These are phyloP conservation scores for Cryptococcus depauperatus DNA, from an alignment of 1,284 basidiomycete genomes.

Conservation along the genomic window DNA sequence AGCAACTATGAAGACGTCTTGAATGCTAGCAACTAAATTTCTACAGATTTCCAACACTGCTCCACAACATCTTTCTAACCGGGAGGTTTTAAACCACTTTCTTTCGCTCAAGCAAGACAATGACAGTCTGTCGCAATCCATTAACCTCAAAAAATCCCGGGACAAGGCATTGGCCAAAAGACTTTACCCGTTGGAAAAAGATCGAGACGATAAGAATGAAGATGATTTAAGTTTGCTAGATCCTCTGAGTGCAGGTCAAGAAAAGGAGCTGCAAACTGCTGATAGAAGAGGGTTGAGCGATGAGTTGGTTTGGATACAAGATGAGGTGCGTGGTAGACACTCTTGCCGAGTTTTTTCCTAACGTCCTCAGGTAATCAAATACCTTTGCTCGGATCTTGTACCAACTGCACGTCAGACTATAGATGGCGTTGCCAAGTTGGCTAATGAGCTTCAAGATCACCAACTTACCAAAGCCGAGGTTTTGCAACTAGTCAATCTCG, in stretches of 20 bases:
- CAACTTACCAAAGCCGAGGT: constrained; percentile 83
- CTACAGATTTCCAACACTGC: constrained; percentile 65
- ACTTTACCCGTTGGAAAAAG: constrained; percentile 17
- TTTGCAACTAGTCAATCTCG: constrained; percentile 80
- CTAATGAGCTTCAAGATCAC: constrained; percentile 59
- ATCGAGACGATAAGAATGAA: constrained; percentile 10
- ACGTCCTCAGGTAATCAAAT: constrained; percentile 62
- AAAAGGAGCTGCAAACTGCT: constrained; percentile 46
- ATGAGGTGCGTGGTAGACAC: constrained; percentile 71
- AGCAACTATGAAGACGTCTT: too few species aligned
- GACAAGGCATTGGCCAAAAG: constrained; percentile 9
- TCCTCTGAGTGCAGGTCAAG: constrained; percentile 34
- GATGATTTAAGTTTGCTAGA: constrained; percentile 10
- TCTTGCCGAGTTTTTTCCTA: neutral
- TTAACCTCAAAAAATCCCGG: constrained; percentile 43
- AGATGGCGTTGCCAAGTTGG: constrained; percentile 58
- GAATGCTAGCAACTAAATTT: neutral
- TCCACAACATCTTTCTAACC: constrained; percentile 73
- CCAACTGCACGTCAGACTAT: constrained; percentile 61
- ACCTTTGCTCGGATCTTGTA: constrained; percentile 50
- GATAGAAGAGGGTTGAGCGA: constrained; percentile 52
- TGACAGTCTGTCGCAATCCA: constrained; percentile 59
- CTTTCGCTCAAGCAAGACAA: constrained; percentile 58
- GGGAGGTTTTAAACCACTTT: constrained; percentile 73
- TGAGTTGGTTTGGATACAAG: constrained; percentile 78